A percentile compares a stretch with the other conserved stretches of the same genome.
Evolutionary conservation across 1,139 yeast species (phyloP).

Genomic region (Taphrina betulina): DNA sequence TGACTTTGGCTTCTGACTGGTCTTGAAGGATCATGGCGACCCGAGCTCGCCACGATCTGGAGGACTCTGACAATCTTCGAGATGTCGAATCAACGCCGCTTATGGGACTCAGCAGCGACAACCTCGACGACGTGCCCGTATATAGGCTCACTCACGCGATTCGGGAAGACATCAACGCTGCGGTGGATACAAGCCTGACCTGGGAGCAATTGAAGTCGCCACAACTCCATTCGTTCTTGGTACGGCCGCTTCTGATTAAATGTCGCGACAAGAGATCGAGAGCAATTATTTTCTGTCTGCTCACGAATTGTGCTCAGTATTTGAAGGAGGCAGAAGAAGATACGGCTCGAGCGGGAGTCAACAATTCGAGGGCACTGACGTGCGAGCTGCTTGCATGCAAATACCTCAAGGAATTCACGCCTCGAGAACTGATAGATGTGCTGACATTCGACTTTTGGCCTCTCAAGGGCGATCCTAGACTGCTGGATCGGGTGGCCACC

Average conservation of each 20-base stretch:
- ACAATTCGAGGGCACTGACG: slow-evolving; percentile 54
- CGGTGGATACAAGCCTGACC: slow-evolving; percentile 53
- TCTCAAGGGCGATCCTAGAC: slow-evolving; percentile 36
- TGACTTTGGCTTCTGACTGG: no score
- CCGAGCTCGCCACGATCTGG: no score
- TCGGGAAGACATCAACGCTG: slow-evolving; percentile 45
- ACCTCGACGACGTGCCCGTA: slow-evolving; percentile 44
- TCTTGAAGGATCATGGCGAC: no score
- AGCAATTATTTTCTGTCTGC: slow-evolving; percentile 45
- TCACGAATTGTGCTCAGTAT: slow-evolving; percentile 48
- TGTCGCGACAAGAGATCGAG: slow-evolving; percentile 41
- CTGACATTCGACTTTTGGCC: slow-evolving; percentile 49
- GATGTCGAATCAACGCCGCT: slow-evolving; percentile 14
- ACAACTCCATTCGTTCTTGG: slow-evolving; percentile 53
- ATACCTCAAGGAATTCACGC: slow-evolving; percentile 53
- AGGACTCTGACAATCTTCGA: slow-evolving; percentile 6
- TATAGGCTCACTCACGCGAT: slow-evolving; percentile 37
- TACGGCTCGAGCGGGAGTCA: slow-evolving; percentile 53
- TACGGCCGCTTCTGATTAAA: slow-evolving; percentile 52
- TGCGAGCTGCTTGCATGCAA: slow-evolving; percentile 59
- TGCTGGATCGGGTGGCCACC: slow-evolving; percentile 32
- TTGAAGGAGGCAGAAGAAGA: slow-evolving; percentile 53
- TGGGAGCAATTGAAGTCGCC: slow-evolving; percentile 60
- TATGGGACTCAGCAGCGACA: slow-evolving; percentile 10
- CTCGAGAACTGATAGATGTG: slow-evolving; percentile 51